Evolutionary conservation across 306 rosid species (phyloP), one percentile per base, ranked within the genome.

Genomic region (Begonia masoniana): DNA sequence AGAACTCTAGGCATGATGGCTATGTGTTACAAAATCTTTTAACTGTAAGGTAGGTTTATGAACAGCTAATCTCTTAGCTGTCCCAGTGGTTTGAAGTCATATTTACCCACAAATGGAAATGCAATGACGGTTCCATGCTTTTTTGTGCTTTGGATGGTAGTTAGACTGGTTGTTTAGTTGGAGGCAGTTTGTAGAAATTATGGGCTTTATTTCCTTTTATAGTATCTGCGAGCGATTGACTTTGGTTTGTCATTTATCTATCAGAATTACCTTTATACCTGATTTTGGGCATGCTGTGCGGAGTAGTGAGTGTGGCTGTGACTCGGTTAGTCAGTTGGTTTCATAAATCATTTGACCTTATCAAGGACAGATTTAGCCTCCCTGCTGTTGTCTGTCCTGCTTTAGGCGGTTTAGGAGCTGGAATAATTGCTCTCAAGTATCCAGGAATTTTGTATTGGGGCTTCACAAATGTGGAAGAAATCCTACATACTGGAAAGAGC

Each of bases 381-480:
- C 96, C 97, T 62, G 47, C 80, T 23, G 76, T 81, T 48, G 97
- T 80, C 41, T 91, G 96, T 73, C 97, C 97, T 69, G 96, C 96
- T 62, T 60, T 91, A 65, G 97, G 97, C 46, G 97, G 96, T 58
- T 77, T 91, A 57, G 97, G 97, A 63, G 94, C 92, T 26, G 97
- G 97, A 51, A 72, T 83, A 55, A 91, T 91, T 54, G 97, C 97
- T 71, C 97, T 91, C 21, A 91, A 76, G 78, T 91, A 91, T 82
- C 97, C 97, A 39, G 97, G 97, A 75, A 81, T 85, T 62, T 66
- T 91, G 71, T 91, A 91, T 62, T 91, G 97, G 97, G 97, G 97
- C 60, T 91, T 83, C 78, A 78, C 97, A 55, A 91, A 91, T 67
- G 99, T 91, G 55, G 99, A 91, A 73, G 99, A 91, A 83, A 91